Base-by-base conservation (phyloP, 306 rosid genomes). In the Myrica gale region DNA sequence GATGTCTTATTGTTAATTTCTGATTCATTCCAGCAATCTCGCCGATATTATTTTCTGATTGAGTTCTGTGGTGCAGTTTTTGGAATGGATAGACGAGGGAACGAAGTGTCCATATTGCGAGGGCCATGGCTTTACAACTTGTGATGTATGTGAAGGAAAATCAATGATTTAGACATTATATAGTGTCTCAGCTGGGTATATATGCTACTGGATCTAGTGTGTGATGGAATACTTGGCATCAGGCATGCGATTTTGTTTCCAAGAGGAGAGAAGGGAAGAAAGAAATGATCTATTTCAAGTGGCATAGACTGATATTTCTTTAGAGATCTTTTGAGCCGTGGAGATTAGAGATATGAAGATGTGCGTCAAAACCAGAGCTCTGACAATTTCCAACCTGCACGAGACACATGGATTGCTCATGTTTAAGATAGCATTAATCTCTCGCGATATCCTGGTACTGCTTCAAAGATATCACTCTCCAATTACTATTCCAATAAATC, bases 61-160 rank as follows among this genome's bases (percentile, higher is more conserved):
- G 37, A 54, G 58, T 75, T 84, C 52, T 67, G 48, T 77, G 13
- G 32, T 83, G 87, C 96, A 95, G 99, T 95, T 95, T 88, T 9
- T 90, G 90, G 98, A 95, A 81, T 95, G 93, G 98, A 81, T 92
- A 74, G 92, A 66, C 1, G 93, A 95, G 80, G 93, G 68, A 76
- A 60, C 88, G 20, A 87, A 85, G 32, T 95, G 99, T 78, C 93
- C 97, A 41, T 95, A 95, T 46, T 92, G 97, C 85, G 96, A 89
- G 51, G 99, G 99, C 75, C 81, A 68, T 54, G 97, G 97, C 44
- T 89, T 83, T 75, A 83, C 79, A 39, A 43, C 75, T 48, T 90
- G 97, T 62, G 97, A 95, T 76, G 50, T 82, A 20, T 95, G 98
- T 66, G 85, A 55, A n/a, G 98, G 93, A 69, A 87, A 82, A 79